Conservation (phyloP, 768 basidiomycete species). For the Hydnomerulius pinastri region DNA sequence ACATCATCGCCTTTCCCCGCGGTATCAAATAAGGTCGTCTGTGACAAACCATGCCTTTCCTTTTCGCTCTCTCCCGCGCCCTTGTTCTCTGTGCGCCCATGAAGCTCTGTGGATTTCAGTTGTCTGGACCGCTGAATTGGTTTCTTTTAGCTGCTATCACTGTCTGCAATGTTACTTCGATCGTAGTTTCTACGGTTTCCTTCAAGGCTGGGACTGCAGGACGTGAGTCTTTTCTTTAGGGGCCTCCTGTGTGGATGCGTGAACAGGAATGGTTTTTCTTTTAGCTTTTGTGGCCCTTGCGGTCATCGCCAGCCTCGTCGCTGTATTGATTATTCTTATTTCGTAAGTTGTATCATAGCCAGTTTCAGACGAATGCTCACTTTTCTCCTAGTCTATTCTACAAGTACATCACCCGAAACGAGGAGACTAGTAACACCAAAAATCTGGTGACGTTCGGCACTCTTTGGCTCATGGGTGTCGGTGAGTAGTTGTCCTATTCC, state of each 20-base stretch:
- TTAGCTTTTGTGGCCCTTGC: conserved; percentile 25
- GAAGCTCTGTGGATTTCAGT: not conserved
- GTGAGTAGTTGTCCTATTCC: conserved; percentile 9
- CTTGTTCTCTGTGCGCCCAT: conserved; percentile 21
- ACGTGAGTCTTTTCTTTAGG: conserved; percentile 14
- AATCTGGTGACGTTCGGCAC: conserved; percentile 25
- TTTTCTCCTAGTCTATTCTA: conserved; percentile 15
- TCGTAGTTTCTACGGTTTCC: conserved; percentile 16
- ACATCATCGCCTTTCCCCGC: conserved; percentile 1
- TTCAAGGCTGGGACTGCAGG: conserved; percentile 23
- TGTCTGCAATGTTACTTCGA: conserved; percentile 12
- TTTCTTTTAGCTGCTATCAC: conserved; percentile 16
- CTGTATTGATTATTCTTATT: conserved; percentile 14
- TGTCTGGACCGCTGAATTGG: not conserved
- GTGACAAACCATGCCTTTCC: conserved; percentile 31
- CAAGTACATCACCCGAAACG: conserved; percentile 8
- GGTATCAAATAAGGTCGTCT: conserved; percentile 13
- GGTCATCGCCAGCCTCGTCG: conserved; percentile 12
- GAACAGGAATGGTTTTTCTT: not conserved
- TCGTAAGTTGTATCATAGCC: conserved; percentile 14
- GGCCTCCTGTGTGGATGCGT: not conserved
- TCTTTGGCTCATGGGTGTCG: conserved; percentile 17
- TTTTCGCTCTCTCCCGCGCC: conserved; percentile 19
- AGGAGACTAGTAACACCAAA: conserved; percentile 22
- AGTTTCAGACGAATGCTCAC: not conserved